Conservation (phyloP, 1,139 yeast genomes). For the Nakaseomyces uthaithaninus region DNA sequence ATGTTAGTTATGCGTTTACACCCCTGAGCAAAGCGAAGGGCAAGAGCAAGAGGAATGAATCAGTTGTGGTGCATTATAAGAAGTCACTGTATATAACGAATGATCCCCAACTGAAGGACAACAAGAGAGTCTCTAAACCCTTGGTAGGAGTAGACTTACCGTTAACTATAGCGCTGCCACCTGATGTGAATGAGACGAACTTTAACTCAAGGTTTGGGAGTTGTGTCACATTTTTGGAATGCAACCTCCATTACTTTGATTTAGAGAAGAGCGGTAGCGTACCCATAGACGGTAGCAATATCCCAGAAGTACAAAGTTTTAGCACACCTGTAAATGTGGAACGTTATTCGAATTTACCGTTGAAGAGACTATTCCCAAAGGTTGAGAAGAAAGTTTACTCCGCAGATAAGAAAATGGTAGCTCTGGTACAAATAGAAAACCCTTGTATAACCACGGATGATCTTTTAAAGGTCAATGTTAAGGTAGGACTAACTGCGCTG, state of each 20-base stretch:
- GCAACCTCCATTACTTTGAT: constrained; percentile 21
- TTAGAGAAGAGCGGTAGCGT: constrained; percentile 8
- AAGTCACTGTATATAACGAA: constrained; percentile 33
- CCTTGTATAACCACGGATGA: constrained; percentile 42
- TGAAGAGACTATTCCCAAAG: constrained; percentile 21
- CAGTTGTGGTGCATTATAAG: constrained; percentile 25
- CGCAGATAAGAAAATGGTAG: constrained; percentile 26
- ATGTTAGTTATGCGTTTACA: not conserved
- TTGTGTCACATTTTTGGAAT: constrained; percentile 26
- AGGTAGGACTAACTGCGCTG: constrained; percentile 36
- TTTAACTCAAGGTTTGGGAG: constrained; percentile 31
- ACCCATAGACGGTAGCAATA: not conserved
- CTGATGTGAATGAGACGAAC: constrained; percentile 42
- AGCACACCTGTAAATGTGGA: constrained; percentile 28
- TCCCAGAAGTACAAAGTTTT: constrained; percentile 15
- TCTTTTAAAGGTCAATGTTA: constrained; percentile 35
- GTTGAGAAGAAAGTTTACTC: constrained; percentile 20
- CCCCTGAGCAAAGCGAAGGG: constrained; percentile 2
- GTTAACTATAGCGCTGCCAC: constrained; percentile 49
- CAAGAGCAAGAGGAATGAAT: constrained; percentile 33
- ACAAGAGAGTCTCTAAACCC: constrained; percentile 21
- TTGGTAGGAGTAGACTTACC: constrained; percentile 53
- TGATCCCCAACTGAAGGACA: not conserved
- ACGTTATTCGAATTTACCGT: constrained; percentile 26
- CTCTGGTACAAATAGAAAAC: constrained; percentile 22